These are phyloP conservation scores for Barnettozyma vustinii DNA, from an alignment of 805 yeast genomes.

Conservation along the genomic window DNA sequence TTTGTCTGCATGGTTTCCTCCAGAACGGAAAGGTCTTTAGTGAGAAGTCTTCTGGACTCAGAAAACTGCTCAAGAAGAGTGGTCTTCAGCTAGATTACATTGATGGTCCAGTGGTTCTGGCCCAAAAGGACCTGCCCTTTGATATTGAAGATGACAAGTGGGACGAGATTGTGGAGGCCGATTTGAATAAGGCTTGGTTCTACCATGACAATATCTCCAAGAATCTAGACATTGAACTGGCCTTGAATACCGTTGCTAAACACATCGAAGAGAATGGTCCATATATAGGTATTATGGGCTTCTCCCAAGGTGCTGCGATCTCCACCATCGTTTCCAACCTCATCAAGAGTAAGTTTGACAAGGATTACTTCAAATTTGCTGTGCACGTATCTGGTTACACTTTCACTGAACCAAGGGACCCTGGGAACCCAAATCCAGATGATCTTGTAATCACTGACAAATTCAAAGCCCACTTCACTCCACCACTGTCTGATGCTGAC, in stretches of 20 bases:
- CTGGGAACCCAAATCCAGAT: conserved; percentile 24
- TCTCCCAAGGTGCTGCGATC: conserved; percentile 92
- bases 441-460: conserved; percentile 33
- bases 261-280: conserved; percentile 68
- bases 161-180: conserved; percentile 40
- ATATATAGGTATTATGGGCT: conserved; percentile 83
- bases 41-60: conserved; percentile 81
- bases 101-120: conserved; percentile 68
- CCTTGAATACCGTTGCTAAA: conserved; percentile 41
- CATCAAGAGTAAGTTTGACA: conserved; percentile 38
- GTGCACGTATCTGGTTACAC: conserved; percentile 68
- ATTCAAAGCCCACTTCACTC: conserved; percentile 28
- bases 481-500: conserved; percentile 22
- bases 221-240: conserved; percentile 46
- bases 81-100: conserved; percentile 71
- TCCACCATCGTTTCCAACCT: conserved; percentile 64
- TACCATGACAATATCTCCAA: conserved; percentile 42
- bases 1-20: conserved; percentile 90
- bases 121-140: conserved; percentile 71
- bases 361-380: conserved; percentile 54
- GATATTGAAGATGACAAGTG: conserved; percentile 50
- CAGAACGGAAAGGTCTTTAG: conserved; percentile 82
- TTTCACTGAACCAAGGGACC: conserved; percentile 34
- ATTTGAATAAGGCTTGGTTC: conserved; percentile 71
- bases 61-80: conserved; percentile 63